These are phyloP conservation scores for Penicillium coprophilum DNA, from an alignment of 495 filamentous ascomycete genomes.

Conservation along the genomic window DNA sequence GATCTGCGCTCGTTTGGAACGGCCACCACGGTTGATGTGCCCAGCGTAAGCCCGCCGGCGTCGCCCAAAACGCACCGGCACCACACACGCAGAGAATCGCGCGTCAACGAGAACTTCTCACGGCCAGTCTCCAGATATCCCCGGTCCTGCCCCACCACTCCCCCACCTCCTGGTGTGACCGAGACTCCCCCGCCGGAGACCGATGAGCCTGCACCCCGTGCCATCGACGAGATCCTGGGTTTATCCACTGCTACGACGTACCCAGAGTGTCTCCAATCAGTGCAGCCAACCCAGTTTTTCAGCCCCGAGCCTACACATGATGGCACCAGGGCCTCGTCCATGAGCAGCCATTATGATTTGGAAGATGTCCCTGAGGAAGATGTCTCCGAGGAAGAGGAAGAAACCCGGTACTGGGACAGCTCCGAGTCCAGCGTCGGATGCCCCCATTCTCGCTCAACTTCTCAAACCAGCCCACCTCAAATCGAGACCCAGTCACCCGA, in stretches of 20 bases:
- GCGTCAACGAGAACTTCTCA: constrained; percentile 51
- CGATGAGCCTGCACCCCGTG: constrained; percentile 41
- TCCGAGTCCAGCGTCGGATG: constrained; percentile 22
- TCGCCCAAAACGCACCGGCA: constrained; percentile 25
- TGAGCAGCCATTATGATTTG: constrained; percentile 49
- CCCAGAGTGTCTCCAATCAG: constrained; percentile 38
- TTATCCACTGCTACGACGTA: constrained; percentile 31
- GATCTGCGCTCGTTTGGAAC: constrained; percentile 29
- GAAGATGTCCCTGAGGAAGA: constrained; percentile 79
- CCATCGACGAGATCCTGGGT: constrained; percentile 48
- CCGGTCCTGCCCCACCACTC: constrained; percentile 29
- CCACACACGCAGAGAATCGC: constrained; percentile 33
- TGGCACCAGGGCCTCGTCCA: constrained; percentile 45
- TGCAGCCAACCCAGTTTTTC: constrained; percentile 15
- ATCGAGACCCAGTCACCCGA: constrained; percentile 13
- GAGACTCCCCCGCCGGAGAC: constrained; percentile 36
- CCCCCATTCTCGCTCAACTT: constrained; percentile 22
- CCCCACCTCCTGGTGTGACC: constrained; percentile 33
- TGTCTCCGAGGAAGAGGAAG: constrained; percentile 72
- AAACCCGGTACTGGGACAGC: constrained; percentile 35
- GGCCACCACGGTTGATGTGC: constrained; percentile 28
- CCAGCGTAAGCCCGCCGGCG: constrained; percentile 23
- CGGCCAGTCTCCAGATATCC: constrained; percentile 45
- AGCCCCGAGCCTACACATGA: constrained; percentile 46
- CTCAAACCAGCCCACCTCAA: constrained; percentile 17